Evolutionary conservation across 2,329 filamentous ascomycete species (phyloP).

Genomic region (Ascochyta rabiei): DNA sequence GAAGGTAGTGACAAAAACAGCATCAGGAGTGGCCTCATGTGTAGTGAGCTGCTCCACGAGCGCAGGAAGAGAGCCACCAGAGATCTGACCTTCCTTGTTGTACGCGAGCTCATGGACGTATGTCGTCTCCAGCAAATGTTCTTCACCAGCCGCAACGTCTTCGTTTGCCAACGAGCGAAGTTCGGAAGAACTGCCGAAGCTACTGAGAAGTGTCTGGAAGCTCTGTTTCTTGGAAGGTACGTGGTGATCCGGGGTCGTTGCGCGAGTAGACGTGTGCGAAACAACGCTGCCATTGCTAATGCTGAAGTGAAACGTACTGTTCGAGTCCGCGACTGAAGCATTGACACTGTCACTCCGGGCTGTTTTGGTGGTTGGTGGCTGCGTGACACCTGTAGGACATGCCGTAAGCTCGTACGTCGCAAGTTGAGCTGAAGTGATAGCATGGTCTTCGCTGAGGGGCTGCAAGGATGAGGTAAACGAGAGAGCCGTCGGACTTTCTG

Average conservation of each 20-base stretch:
- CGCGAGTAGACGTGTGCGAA: slow-evolving; percentile 83
- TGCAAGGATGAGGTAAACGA: slow-evolving; percentile 55
- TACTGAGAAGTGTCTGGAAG: slow-evolving; percentile 65
- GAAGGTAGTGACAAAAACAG: slow-evolving; percentile 90
- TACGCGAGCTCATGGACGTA: slow-evolving; percentile 89
- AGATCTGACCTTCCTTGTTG: slow-evolving; percentile 94
- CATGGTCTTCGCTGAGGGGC: slow-evolving; percentile 34
- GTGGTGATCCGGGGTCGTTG: slow-evolving; percentile 79
- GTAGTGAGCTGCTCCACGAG: slow-evolving; percentile 93
- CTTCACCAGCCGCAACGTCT: slow-evolving; percentile 79
- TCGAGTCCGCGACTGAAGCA: slow-evolving; percentile 77
- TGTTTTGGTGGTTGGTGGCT: slow-evolving; percentile 36
- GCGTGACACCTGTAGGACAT: slow-evolving; percentile 45
- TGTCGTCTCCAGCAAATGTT: slow-evolving; percentile 85
- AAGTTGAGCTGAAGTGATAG: slow-evolving; percentile 22
- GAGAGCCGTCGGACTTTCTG: slow-evolving; percentile 38
- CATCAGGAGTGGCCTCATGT: slow-evolving; percentile 89
- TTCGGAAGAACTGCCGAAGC: slow-evolving; percentile 68
- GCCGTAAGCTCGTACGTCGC: slow-evolving; percentile 33
- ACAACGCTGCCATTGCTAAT: slow-evolving; percentile 77
- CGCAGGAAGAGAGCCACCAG: slow-evolving; percentile 86
- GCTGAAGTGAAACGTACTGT: slow-evolving; percentile 75
- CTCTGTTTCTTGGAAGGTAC: slow-evolving; percentile 59
- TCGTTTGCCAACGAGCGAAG: slow-evolving; percentile 71
- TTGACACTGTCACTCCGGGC: slow-evolving; percentile 66